Conservation (phyloP, 73 alveolate genomes). For the Paramecium caudatum region DNA sequence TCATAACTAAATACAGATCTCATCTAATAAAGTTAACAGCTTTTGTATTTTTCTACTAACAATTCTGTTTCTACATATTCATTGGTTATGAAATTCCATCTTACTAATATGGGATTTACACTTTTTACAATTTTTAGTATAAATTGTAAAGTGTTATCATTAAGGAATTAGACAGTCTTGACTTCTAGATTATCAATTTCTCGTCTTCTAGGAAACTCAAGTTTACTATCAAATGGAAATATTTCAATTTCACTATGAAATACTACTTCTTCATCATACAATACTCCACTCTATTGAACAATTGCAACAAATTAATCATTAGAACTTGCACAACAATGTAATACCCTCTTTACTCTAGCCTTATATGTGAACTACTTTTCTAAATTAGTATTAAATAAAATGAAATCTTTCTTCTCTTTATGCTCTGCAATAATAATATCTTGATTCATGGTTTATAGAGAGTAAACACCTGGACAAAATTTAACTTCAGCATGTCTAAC, state of each 20-base stretch:
- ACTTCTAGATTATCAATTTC: constrained; percentile 44
- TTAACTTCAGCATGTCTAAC: background rate
- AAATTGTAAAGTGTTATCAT: background rate
- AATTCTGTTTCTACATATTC: constrained; percentile 29
- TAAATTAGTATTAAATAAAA: background rate
- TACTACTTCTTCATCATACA: constrained; percentile 51
- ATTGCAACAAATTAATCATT: background rate
- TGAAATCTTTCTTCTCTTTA: constrained; percentile 51
- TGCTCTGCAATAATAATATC: constrained; percentile 27
- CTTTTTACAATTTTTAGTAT: background rate
- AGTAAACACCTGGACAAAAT: constrained; percentile 52
- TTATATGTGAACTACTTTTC: constrained; percentile 25
- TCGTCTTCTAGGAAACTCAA: constrained; percentile 8
- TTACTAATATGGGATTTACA: constrained; percentile 39
- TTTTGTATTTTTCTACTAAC: constrained; percentile 16
- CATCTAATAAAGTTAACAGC: background rate
- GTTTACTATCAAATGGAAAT: background rate
- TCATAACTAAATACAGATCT: constrained; percentile 11
- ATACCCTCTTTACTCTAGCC: constrained; percentile 60
- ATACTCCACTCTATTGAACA: background rate
- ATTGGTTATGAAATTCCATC: constrained; percentile 30
- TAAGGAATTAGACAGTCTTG: constrained; percentile 2
- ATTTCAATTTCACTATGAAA: constrained; percentile 50
- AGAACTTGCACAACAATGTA: constrained; percentile 34
- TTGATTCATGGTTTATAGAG: background rate